Evolutionary conservation across 177 flowering plant species (phyloP), one percentile per base, ranked within the genome.

Genomic region (Vitis hybrid): DNA sequence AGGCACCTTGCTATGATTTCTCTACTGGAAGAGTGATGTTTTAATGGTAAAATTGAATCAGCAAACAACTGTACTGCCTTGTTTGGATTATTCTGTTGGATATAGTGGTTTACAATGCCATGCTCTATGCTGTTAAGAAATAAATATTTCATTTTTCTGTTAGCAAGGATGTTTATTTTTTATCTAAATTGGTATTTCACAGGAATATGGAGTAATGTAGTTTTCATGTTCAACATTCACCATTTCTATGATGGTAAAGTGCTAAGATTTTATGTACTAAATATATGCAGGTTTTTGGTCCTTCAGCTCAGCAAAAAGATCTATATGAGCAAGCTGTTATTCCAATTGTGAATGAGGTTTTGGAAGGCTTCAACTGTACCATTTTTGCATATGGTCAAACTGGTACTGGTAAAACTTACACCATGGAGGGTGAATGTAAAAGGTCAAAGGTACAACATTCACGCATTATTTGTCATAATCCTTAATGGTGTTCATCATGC

Each of bases 371-470:
- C 64, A 95, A 95, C 67, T 95, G 99, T 79, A 95, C 98, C 18
- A 94, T 95, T 59, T 95, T 95, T 85, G 99, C 98, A 2, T 96
- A 96, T 86, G 99, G 99, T 2, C 98, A 96, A 78, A 96, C 99
- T 62, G 99, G 99, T 22, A 96, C 99, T 0, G 99, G 99, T 38
- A 94, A 96, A 79, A 96, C 98, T 0, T 96, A 84, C 75, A 96
- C 99, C 6, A 94, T 94, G 99, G 99, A 96, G 79, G 99, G 99
- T 19, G 99, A 92, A 75, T 88, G 97, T 76, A 94, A 84, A 78
- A 90, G 90, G 73, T 22, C 95, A 55, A 96, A 92, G 99, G 99
- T 94, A 84, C 9, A 8, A 38, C 10, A 38, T 38, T 38, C 47
- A 38, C 47, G 0, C 9, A 38, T 38, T 38, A 38, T 38, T 5